Evolutionary conservation across 1,139 yeast genomes (phyloP).

Genomic region (Zygoascus sp.): DNA sequence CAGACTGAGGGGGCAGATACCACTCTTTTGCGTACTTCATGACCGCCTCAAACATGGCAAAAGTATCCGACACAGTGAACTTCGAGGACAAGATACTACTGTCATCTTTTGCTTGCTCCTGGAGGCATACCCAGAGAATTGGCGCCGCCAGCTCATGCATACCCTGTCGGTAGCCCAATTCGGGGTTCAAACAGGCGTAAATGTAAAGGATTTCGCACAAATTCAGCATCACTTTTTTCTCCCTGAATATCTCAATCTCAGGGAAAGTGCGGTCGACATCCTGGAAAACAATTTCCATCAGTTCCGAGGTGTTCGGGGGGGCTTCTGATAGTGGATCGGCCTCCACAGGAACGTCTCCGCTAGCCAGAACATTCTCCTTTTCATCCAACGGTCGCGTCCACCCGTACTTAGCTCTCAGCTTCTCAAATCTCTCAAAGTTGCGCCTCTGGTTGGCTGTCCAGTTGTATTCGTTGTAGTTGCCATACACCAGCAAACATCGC

Average conservation of each 20-base stretch:
- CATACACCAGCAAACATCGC: slow-evolving; percentile 27
- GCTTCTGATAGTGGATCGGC: slow-evolving; percentile 22
- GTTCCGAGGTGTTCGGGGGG: slow-evolving; percentile 20
- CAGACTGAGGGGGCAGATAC: slow-evolving; percentile 26
- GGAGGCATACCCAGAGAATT: slow-evolving; percentile 32
- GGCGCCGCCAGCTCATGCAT: slow-evolving; percentile 58
- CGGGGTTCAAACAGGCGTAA: slow-evolving; percentile 48
- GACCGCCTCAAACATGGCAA: slow-evolving; percentile 30
- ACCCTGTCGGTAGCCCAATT: slow-evolving; percentile 58
- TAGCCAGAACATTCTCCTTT: slow-evolving; percentile 3
- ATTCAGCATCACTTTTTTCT: slow-evolving; percentile 29
- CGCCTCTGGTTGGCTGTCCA: slow-evolving; percentile 22
- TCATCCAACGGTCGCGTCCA: slow-evolving; percentile 2
- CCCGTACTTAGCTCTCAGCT: slow-evolving; percentile 11
- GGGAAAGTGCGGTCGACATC: slow-evolving; percentile 61
- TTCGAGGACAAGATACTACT: slow-evolving; percentile 5
- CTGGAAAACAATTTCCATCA: slow-evolving; percentile 29
- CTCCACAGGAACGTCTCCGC: slow-evolving; percentile 1
- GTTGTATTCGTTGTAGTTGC: slow-evolving; percentile 21
- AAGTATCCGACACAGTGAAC: slow-evolving; percentile 31
- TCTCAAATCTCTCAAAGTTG: slow-evolving; percentile 15
- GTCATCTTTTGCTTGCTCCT: slow-evolving; percentile 17
- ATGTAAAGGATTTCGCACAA: slow-evolving; percentile 47
- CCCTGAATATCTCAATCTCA: slow-evolving; percentile 47
- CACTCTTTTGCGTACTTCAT: slow-evolving; percentile 33